Evolutionary conservation across 2,329 filamentous ascomycete species (phyloP).

Genomic region (Teratosphaeria viscida): DNA sequence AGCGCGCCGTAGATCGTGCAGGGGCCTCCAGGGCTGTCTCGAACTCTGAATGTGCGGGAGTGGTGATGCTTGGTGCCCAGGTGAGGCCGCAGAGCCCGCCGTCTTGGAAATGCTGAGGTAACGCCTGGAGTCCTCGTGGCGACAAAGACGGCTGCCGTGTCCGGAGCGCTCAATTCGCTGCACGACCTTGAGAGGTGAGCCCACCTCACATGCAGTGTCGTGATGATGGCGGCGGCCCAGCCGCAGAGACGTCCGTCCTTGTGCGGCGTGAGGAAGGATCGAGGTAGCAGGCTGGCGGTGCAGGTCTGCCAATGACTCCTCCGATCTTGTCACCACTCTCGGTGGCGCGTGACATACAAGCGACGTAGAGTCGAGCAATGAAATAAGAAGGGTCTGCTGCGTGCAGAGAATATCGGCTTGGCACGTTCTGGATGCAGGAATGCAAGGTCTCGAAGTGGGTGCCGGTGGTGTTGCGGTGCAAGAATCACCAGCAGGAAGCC

Average conservation of each 20-base stretch:
- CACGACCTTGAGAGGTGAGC: not conserved
- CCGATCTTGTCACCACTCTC: not conserved
- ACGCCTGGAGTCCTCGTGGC: not conserved
- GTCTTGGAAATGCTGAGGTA: not conserved
- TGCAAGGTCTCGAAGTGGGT: not conserved
- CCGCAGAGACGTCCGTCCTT: not conserved
- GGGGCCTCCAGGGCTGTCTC: not conserved
- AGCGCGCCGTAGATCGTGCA: not conserved
- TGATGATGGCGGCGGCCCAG: not conserved
- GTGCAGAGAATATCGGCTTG: slow-evolving; percentile 3
- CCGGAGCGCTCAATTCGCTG: not conserved
- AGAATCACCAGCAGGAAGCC: not conserved
- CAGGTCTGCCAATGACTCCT: not conserved
- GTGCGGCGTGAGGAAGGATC: not conserved
- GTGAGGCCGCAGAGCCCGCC: not conserved
- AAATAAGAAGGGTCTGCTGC: not conserved
- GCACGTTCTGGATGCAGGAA: not conserved
- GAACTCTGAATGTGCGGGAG: not conserved
- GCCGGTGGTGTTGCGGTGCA: not conserved
- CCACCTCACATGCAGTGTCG: not conserved
- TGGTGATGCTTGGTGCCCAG: not conserved
- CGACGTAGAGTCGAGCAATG: not conserved
- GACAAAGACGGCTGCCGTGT: not conserved
- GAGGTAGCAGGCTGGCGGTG: not conserved
- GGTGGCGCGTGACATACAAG: not conserved